phyloP scores from a whole-genome alignment of 176 grass and related monocot species.

The Lolium rigidum region DNA sequence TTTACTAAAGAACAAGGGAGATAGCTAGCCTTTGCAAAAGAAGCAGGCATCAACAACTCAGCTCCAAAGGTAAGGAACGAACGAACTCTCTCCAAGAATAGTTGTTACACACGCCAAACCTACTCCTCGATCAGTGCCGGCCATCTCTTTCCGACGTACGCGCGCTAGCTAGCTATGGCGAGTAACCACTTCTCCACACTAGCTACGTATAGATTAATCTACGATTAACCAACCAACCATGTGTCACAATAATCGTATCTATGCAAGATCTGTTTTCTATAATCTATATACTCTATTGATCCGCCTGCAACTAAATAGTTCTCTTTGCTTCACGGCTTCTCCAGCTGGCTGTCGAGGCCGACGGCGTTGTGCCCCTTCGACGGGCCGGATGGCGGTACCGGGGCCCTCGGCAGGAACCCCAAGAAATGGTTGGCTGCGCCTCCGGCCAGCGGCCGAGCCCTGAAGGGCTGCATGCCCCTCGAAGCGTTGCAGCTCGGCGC shows the following conservation, averaged over 20 bases:
- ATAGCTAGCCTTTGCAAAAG: not conserved
- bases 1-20: slow-evolving; percentile 26
- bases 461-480: slow-evolving; percentile 66
- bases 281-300: not conserved
- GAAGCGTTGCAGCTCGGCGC: slow-evolving; percentile 60
- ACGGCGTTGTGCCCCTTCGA: slow-evolving; percentile 90
- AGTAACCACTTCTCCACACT: not conserved
- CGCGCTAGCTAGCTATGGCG: not conserved
- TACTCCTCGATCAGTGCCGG: not conserved
- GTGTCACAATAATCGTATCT: not conserved
- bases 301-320: not conserved
- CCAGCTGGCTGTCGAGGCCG: slow-evolving; percentile 54
- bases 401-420: slow-evolving; percentile 66
- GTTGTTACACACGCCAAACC: slow-evolving; percentile 32
- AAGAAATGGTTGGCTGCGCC: slow-evolving; percentile 55
- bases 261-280: not conserved
- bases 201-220: not conserved
- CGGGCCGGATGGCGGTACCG: slow-evolving; percentile 66
- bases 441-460: slow-evolving; percentile 51
- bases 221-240: slow-evolving; percentile 7
- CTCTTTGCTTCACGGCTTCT: slow-evolving; percentile 36
- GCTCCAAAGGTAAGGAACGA: slow-evolving; percentile 23
- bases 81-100: slow-evolving; percentile 25
- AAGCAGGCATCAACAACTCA: slow-evolving; percentile 26
- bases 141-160: slow-evolving; percentile 12